phyloP scores from a whole-genome alignment of 306 rosid genomes.

The Rosa persica region DNA sequence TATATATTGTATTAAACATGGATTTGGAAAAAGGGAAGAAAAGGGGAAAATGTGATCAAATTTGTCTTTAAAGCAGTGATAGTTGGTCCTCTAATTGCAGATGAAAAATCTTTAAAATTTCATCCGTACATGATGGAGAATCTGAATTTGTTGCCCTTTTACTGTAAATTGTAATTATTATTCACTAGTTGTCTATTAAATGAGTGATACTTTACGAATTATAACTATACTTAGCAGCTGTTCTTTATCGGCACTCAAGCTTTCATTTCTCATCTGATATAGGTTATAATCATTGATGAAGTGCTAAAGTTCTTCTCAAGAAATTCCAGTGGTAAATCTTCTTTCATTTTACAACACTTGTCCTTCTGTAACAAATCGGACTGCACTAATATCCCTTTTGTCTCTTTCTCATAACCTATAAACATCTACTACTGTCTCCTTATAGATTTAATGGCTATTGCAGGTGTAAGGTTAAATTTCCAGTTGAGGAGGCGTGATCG shows the following conservation, averaged over 20 bases:
- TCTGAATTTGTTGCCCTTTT: background rate
- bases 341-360: background rate
- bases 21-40: background rate
- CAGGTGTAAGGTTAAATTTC: slow-evolving; percentile 65
- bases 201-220: background rate
- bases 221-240: background rate
- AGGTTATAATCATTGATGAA: slow-evolving; percentile 93
- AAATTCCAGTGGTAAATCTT: slow-evolving; percentile 56
- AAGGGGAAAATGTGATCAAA: background rate
- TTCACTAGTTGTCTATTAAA: background rate
- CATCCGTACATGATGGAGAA: background rate
- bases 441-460: slow-evolving; percentile 19
- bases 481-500: slow-evolving; percentile 76
- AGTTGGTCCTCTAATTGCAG: background rate
- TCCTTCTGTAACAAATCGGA: background rate
- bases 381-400: background rate
- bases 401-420: slow-evolving; percentile 1
- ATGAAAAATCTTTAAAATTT: background rate
- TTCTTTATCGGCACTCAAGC: background rate
- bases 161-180: background rate
- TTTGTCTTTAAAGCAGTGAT: background rate
- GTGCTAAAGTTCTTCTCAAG: slow-evolving; percentile 90
- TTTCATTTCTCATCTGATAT: slow-evolving; percentile 20
- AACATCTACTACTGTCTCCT: background rate
- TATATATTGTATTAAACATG: background rate